A percentile compares a stretch with the other conserved stretches of the same genome.
These are phyloP conservation scores for Globisporangium abappressorium DNA, from an alignment of 352 stramenopile species.

Conservation along the genomic window DNA sequence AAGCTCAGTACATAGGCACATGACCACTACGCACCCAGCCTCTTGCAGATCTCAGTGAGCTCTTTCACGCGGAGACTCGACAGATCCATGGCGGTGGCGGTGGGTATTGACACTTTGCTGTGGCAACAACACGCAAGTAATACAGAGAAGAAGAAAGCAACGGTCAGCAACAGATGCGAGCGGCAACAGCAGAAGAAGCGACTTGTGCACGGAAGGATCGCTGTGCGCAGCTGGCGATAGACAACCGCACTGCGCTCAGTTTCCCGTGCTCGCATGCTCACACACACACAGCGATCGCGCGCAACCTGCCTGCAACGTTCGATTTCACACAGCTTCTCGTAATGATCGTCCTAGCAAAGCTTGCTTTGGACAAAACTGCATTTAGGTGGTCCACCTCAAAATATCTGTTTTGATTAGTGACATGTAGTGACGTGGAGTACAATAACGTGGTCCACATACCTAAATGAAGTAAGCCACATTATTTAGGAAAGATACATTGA, in stretches of 20 bases:
- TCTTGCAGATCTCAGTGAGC: constrained; percentile 80
- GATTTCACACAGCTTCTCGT: background rate
- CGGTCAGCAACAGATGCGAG: background rate
- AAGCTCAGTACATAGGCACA: background rate
- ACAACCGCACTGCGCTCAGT: background rate
- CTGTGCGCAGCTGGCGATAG: background rate
- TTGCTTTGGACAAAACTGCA: background rate
- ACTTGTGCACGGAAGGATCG: background rate
- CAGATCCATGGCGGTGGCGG: constrained; percentile 48
- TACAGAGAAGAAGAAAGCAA: background rate
- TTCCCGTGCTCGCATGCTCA: background rate
- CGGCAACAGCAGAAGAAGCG: background rate
- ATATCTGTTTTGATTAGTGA: background rate
- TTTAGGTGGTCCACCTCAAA: background rate
- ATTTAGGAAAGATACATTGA: no score
- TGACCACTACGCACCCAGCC: constrained; percentile 8
- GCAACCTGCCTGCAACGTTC: background rate
- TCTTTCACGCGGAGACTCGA: constrained; percentile 71
- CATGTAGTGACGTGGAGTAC: background rate
- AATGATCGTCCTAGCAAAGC: background rate
- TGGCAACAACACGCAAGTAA: background rate
- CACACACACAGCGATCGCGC: background rate
- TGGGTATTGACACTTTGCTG: constrained; percentile 6
- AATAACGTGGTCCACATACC: background rate
- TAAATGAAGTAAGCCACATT: no score